These are phyloP conservation scores for Sechiopsis laciniata DNA, from an alignment of 306 rosid species.

Conservation along the genomic window DNA sequence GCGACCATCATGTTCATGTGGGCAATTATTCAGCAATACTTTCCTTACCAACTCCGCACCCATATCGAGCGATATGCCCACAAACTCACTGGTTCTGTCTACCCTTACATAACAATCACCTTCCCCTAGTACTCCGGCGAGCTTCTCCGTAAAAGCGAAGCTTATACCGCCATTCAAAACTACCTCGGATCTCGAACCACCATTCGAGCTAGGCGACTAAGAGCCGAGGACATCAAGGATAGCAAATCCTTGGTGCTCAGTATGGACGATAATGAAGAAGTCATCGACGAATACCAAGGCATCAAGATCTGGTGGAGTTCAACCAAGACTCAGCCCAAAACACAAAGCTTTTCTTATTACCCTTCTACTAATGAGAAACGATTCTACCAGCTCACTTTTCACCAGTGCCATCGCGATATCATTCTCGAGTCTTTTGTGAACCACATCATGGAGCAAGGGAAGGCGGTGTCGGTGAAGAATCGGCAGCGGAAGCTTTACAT, in stretches of 20 bases:
- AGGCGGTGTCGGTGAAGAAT: slow-evolving; percentile 39
- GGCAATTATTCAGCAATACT: slow-evolving; percentile 29
- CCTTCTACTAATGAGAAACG: slow-evolving; percentile 33
- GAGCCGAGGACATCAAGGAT: slow-evolving; percentile 37
- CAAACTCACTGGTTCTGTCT: slow-evolving; percentile 15
- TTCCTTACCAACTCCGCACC: slow-evolving; percentile 26
- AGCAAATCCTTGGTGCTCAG: slow-evolving; percentile 32
- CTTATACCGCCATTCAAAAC: slow-evolving; percentile 29
- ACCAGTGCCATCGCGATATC: slow-evolving; percentile 44
- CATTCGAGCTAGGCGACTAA: slow-evolving; percentile 31
- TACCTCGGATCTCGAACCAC: slow-evolving; percentile 40
- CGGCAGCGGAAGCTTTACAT: slow-evolving; percentile 66
- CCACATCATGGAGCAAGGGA: slow-evolving; percentile 52
- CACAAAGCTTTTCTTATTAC: neutral
- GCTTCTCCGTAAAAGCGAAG: slow-evolving; percentile 26
- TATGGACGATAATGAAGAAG: slow-evolving; percentile 52
- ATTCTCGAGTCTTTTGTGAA: slow-evolving; percentile 43
- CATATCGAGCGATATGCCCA: slow-evolving; percentile 17
- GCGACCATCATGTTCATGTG: slow-evolving; percentile 30
- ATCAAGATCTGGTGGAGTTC: slow-evolving; percentile 45
- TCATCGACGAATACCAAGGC: slow-evolving; percentile 34
- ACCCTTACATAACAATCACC: slow-evolving; percentile 47
- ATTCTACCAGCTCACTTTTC: slow-evolving; percentile 58
- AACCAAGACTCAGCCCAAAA: neutral
- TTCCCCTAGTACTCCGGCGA: slow-evolving; percentile 37